Conservation (phyloP, 148 eudicot species). For the Polygonum maritimum region DNA sequence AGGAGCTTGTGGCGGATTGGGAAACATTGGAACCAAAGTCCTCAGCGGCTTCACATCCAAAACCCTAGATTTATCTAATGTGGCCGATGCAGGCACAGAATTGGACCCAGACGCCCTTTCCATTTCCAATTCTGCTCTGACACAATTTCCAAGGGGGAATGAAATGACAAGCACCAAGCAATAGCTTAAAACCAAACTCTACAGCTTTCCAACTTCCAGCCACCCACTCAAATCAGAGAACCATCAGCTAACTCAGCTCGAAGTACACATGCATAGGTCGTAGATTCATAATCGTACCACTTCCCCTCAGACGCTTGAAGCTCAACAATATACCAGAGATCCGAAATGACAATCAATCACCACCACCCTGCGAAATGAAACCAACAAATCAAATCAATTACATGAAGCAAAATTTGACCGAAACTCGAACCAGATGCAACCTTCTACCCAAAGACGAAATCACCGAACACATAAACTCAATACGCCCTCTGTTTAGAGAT, state of each 20-base stretch:
- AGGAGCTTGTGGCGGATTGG: constrained; percentile 47
- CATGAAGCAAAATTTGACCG: neutral
- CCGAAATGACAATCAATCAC: neutral
- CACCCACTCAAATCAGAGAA: neutral
- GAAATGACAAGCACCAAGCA: constrained; percentile 1
- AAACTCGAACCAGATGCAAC: neutral
- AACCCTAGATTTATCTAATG: constrained; percentile 54
- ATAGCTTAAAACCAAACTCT: neutral
- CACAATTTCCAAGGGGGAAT: neutral
- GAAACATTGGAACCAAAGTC: constrained; percentile 51
- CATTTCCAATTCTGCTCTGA: constrained; percentile 14
- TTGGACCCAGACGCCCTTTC: constrained; percentile 32
- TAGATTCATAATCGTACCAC: neutral
- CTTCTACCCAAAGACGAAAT: neutral
- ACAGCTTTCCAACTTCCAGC: neutral
- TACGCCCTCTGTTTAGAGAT: constrained; percentile 1
- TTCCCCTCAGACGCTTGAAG: neutral
- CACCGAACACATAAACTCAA: neutral
- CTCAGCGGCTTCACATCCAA: constrained; percentile 60
- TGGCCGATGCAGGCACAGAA: constrained; percentile 13
- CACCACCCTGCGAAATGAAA: neutral
- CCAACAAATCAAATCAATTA: neutral
- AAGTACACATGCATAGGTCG: neutral
- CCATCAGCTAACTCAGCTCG: neutral
- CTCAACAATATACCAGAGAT: neutral